These are phyloP conservation scores for Candida oleophila DNA, from an alignment of 805 yeast species.

Conservation along the genomic window DNA sequence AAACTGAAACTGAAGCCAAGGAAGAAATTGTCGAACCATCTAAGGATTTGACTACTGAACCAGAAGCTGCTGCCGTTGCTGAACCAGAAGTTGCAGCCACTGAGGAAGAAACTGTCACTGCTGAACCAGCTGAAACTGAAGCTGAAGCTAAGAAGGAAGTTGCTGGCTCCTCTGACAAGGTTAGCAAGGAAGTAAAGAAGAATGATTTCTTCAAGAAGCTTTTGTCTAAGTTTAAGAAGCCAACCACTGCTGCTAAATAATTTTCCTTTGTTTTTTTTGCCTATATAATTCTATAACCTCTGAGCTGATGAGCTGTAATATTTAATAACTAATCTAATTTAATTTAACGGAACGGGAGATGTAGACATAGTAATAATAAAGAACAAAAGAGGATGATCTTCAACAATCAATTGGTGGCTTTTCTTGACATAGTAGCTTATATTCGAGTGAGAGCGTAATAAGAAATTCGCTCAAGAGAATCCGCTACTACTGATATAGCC, in stretches of 20 bases:
- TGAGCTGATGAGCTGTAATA: not conserved
- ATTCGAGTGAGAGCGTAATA: too few relatives aligned
- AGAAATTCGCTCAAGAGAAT: too few relatives aligned
- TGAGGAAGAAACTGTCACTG: constrained; percentile 9
- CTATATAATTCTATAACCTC: not conserved
- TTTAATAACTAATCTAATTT: too few relatives aligned
- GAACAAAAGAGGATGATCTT: too few relatives aligned
- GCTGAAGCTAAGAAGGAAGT: constrained; percentile 11
- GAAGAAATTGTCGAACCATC: constrained; percentile 8
- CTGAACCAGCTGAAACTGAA: constrained; percentile 8
- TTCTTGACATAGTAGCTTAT: too few relatives aligned
- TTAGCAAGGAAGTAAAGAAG: constrained; percentile 36
- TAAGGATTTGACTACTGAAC: constrained; percentile 8
- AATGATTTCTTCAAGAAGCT: constrained; percentile 36
- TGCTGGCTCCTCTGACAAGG: constrained; percentile 19
- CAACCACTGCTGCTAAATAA: constrained; percentile 4
- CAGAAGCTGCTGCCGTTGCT: constrained; percentile 7
- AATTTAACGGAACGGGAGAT: too few relatives aligned
- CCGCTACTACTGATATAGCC: too few relatives aligned
- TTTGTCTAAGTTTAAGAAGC: constrained; percentile 32
- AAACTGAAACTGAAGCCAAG: constrained; percentile 6
- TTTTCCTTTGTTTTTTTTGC: too few relatives aligned
- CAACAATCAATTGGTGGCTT: too few relatives aligned
- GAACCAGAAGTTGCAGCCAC: constrained; percentile 8
- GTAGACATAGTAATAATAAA: too few relatives aligned